Base-by-base conservation (phyloP, 306 rosid species). In the Corylus avellana region DNA sequence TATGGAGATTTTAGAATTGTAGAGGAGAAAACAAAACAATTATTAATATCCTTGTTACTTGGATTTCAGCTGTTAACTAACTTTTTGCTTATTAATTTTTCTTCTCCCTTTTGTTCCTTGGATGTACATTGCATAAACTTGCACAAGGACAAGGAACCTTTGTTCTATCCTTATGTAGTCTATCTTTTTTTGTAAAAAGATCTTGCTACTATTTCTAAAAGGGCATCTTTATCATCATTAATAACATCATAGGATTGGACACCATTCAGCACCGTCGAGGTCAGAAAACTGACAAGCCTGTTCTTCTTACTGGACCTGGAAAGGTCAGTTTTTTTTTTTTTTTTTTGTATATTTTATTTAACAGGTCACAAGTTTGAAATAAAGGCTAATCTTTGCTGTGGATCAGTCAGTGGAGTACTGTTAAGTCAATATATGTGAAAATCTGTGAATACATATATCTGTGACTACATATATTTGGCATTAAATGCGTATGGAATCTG, bases 231-330 rank as follows among this genome's bases (percentile, higher is more conserved):
- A 48, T 73, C 22, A 51, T 66, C n/a, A 16, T 76, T 0, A 0
- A 59, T 50, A 22, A 68, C 73, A 37, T 56, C 73, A 48, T 82
- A 95, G 98, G 98, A 72, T 63, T 95, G 81, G 93, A 89, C 84
- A 87, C 88, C 70, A 92, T 95, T 85, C 95, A 92, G 88, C 93
- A 87, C 79, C 97, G 97, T 68, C 91, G 98, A 73, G 90, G 98
- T 76, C 92, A 79, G 87, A 86, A 78, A 69, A 91, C 95, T 22
- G 90, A 90, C 68, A 95, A 92, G 79, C 97, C 97, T 44, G 70
- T 89, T 75, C 98, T 95, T 74, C 98, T 95, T 50, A 85, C 88
- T 1, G 97, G 98, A 32, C 98, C 95, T 14, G 98, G 98, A 67
- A 95, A 95, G 97, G 98, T 91, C 72, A 69, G 83, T 32, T 78